Evolutionary conservation across 1,284 basidiomycete species (phyloP).

Genomic region (Leucoagaricus sp.): DNA sequence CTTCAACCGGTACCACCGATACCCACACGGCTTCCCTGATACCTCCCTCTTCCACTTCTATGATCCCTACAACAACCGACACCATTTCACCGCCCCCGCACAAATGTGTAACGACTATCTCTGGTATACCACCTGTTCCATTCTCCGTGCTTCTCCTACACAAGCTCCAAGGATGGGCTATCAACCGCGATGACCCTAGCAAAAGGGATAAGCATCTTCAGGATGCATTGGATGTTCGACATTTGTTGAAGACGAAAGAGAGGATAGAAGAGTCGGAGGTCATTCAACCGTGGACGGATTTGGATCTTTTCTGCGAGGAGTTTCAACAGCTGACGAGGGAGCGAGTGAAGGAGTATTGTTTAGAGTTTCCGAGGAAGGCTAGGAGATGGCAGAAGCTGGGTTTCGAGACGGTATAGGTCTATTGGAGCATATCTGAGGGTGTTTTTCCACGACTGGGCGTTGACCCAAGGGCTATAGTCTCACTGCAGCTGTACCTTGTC

Average conservation of each 20-base stretch:
- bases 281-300: constrained; percentile 23
- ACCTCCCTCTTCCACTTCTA: too few relatives aligned
- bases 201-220: constrained; percentile 29
- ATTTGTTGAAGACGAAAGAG: constrained; percentile 23
- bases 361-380: constrained; percentile 24
- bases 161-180: constrained; percentile 36
- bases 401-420: constrained; percentile 27
- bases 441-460: too few relatives aligned
- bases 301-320: constrained; percentile 27
- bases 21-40: too few relatives aligned
- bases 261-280: constrained; percentile 9
- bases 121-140: constrained; percentile 29
- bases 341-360: constrained; percentile 30
- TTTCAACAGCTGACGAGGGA: constrained; percentile 26
- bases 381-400: constrained; percentile 28
- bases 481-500: too few relatives aligned
- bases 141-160: constrained; percentile 32
- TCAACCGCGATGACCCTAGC: constrained; percentile 25
- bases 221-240: constrained; percentile 32
- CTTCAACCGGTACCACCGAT: too few relatives aligned
- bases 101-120: constrained; percentile 18
- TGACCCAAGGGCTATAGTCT: too few relatives aligned
- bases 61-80: too few relatives aligned
- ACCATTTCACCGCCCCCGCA: neutral
- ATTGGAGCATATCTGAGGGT: neutral